A percentile compares a stretch with the other conserved stretches of the same genome.
Evolutionary conservation across 371 early-diverging fungal genomes (phyloP).

Genomic region (Circinella minor): DNA sequence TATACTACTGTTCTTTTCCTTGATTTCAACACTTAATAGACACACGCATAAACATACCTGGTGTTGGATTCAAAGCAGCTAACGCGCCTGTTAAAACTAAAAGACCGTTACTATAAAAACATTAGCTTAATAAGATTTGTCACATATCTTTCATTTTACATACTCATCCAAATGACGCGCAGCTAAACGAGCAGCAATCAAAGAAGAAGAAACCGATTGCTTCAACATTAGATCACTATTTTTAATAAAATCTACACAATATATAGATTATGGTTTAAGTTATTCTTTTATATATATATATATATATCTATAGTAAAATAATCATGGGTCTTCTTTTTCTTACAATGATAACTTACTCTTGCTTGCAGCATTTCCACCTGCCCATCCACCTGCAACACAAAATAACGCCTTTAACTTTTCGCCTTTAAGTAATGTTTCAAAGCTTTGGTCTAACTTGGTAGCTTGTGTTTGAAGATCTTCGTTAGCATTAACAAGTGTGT

Average conservation of each 20-base stretch:
- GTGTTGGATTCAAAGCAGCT: slow-evolving; percentile 73
- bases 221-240: slow-evolving; percentile 76
- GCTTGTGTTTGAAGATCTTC: slow-evolving; percentile 67
- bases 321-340: too few species aligned
- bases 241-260: slow-evolving; percentile 64
- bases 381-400: slow-evolving; percentile 98
- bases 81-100: slow-evolving; percentile 85
- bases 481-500: slow-evolving; percentile 58
- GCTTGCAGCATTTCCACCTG: slow-evolving; percentile 87
- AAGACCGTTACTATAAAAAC: slow-evolving; percentile 65
- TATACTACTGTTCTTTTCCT: too few species aligned
- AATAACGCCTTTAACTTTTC: slow-evolving; percentile 81
- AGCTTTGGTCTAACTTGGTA: slow-evolving; percentile 43
- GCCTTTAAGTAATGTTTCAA: slow-evolving; percentile 39
- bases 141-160: slow-evolving; percentile 4
- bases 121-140: background rate
- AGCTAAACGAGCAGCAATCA: slow-evolving; percentile 85
- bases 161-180: slow-evolving; percentile 76
- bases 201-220: slow-evolving; percentile 84
- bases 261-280: too few species aligned
- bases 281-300: too few species aligned
- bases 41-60: slow-evolving; percentile 29
- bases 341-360: slow-evolving; percentile 47
- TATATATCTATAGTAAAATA: too few species aligned
- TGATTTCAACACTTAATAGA: too few species aligned